Evolutionary conservation across 495 filamentous ascomycete genomes (phyloP).

Genomic region (Evernia prunastri): DNA sequence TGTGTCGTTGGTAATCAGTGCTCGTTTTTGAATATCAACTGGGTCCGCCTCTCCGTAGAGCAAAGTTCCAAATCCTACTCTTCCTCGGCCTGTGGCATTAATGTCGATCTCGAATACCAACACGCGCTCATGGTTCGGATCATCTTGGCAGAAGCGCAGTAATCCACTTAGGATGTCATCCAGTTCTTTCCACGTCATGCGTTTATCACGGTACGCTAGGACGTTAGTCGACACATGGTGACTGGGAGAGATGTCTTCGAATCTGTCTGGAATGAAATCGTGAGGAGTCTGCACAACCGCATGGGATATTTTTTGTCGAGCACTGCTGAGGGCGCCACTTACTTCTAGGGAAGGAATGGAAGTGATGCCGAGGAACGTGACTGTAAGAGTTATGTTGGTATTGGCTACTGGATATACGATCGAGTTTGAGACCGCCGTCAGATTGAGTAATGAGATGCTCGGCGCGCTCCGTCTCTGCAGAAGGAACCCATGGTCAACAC

Average conservation of each 20-base stretch:
- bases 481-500: too few species aligned
- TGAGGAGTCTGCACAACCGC: not conserved
- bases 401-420: not conserved
- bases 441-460: not conserved
- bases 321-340: not conserved
- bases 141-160: not conserved
- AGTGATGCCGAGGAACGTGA: not conserved
- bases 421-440: not conserved
- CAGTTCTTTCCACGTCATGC: slow-evolving; percentile 1
- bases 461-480: not conserved
- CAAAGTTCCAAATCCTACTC: not conserved
- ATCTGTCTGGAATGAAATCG: not conserved
- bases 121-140: not conserved
- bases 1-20: not conserved
- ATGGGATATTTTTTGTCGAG: not conserved
- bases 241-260: not conserved
- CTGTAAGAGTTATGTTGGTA: not conserved
- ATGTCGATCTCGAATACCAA: not conserved
- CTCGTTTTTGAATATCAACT: not conserved
- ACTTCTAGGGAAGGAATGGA: not conserved
- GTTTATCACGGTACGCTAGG: not conserved
- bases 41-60: not conserved
- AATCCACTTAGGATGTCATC: not conserved
- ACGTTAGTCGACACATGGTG: not conserved
- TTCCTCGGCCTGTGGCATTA: not conserved